A percentile compares a stretch with the other conserved stretches of the same genome.
Conservation (phyloP, 2,329 filamentous ascomycete species). For the Talaromyces albobiverticillius region DNA sequence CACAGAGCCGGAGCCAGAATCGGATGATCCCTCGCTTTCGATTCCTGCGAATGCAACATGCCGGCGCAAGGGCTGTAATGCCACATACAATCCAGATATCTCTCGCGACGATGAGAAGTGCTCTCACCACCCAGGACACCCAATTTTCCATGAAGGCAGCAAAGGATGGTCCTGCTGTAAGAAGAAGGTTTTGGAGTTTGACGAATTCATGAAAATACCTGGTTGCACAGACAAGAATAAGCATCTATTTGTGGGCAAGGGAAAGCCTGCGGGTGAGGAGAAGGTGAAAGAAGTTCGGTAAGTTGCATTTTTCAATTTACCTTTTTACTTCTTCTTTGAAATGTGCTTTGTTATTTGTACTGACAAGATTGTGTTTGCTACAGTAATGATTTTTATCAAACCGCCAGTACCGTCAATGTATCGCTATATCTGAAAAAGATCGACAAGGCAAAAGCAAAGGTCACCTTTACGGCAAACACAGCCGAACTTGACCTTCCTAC, state of each 20-base stretch:
- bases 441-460: constrained; percentile 71
- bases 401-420: constrained; percentile 75
- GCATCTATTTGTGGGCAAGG: constrained; percentile 79
- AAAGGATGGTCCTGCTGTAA: constrained; percentile 99
- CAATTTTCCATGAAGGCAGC: constrained; percentile 96
- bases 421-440: constrained; percentile 98
- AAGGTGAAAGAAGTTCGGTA: constrained; percentile 74
- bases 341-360: neutral
- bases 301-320: constrained; percentile 23
- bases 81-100: constrained; percentile 58
- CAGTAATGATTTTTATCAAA: constrained; percentile 94
- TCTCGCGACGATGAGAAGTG: constrained; percentile 71
- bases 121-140: constrained; percentile 81
- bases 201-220: constrained; percentile 94
- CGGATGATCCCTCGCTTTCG: constrained; percentile 73
- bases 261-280: constrained; percentile 69
- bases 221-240: constrained; percentile 79
- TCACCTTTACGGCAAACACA: constrained; percentile 63
- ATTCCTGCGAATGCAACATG: constrained; percentile 74
- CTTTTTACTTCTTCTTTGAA: neutral
- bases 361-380: neutral
- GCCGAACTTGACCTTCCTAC: constrained; percentile 82
- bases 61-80: constrained; percentile 71
- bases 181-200: constrained; percentile 89
- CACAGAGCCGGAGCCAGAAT: constrained; percentile 80